These are phyloP conservation scores for Nemania sp. DNA, from an alignment of 2,329 filamentous ascomycete genomes.

Conservation along the genomic window DNA sequence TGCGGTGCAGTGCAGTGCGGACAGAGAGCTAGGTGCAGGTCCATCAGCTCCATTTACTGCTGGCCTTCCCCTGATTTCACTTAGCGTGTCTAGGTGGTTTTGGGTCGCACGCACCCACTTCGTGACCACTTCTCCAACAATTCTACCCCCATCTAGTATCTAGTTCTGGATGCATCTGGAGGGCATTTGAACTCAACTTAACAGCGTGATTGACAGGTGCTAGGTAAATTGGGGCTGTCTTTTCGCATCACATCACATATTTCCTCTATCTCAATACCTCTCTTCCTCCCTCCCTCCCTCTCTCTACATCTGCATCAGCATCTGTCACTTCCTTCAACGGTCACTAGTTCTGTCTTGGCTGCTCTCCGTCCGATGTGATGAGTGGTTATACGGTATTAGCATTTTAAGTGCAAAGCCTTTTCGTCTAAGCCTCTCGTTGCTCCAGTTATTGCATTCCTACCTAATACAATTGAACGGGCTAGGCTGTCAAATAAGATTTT, in stretches of 20 bases:
- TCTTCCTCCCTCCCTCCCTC: background rate
- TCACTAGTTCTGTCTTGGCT: constrained; percentile 29
- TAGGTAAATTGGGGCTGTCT: constrained; percentile 18
- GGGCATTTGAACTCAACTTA: constrained; percentile 6
- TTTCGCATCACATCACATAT: constrained; percentile 14
- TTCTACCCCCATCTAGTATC: background rate
- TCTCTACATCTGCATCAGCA: background rate
- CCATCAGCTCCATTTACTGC: constrained; percentile 1
- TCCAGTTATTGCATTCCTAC: constrained; percentile 34
- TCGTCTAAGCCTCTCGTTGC: constrained; percentile 26
- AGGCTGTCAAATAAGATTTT: constrained; percentile 28
- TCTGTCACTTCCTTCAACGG: constrained; percentile 7
- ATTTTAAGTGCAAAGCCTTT: constrained; percentile 17
- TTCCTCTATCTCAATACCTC: no score
- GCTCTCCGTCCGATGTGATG: constrained; percentile 17
- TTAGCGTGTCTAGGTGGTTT: constrained; percentile 10
- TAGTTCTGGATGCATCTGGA: constrained; percentile 17
- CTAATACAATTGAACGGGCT: constrained; percentile 2
- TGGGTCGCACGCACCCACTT: constrained; percentile 24
- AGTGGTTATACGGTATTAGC: background rate
- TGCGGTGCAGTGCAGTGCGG: background rate
- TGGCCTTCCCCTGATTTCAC: constrained; percentile 5
- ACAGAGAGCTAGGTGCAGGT: background rate
- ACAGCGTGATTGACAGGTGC: constrained; percentile 20
- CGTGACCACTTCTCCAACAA: constrained; percentile 20